phyloP scores from a whole-genome alignment of 2,329 filamentous ascomycete species.

The Ophiostoma populinum region DNA sequence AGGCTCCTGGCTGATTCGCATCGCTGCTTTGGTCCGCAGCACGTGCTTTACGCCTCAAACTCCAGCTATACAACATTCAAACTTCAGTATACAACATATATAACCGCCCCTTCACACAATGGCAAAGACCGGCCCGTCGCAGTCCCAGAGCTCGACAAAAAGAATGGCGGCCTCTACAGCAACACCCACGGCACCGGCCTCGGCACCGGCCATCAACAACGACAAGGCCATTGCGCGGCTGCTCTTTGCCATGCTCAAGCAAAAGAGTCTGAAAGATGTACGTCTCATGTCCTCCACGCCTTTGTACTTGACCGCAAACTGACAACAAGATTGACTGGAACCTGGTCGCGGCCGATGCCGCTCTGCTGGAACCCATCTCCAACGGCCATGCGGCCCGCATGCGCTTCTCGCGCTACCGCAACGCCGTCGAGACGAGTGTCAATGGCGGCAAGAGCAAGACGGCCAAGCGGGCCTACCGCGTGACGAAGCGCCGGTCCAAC shows the following conservation, averaged over 20 bases:
- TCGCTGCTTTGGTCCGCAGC: too few relatives aligned
- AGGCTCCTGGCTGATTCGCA: too few relatives aligned
- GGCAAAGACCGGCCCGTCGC: too few relatives aligned
- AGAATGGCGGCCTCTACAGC: background rate
- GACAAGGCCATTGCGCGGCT: constrained; percentile 41
- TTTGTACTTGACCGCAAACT: constrained; percentile 1
- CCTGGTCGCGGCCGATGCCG: constrained; percentile 35
- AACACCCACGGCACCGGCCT: background rate
- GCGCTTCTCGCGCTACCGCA: constrained; percentile 37
- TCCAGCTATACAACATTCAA: too few relatives aligned
- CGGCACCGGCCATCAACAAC: constrained; percentile 20
- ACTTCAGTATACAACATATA: too few relatives aligned
- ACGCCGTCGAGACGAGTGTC: constrained; percentile 19
- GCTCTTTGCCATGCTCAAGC: constrained; percentile 40
- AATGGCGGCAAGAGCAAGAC: constrained; percentile 16
- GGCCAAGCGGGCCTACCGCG: constrained; percentile 25
- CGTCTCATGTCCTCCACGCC: constrained; percentile 14
- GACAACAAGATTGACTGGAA: constrained; percentile 39
- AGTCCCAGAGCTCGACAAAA: background rate
- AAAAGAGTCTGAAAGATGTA: constrained; percentile 44
- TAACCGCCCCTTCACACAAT: too few relatives aligned
- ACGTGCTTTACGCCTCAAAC: too few relatives aligned
- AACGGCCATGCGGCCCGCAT: constrained; percentile 45
- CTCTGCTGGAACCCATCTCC: constrained; percentile 34
- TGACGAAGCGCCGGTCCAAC: constrained; percentile 20